These are phyloP conservation scores for Conticribra guillardii DNA, from an alignment of 108 stramenopile genomes.

Conservation along the genomic window DNA sequence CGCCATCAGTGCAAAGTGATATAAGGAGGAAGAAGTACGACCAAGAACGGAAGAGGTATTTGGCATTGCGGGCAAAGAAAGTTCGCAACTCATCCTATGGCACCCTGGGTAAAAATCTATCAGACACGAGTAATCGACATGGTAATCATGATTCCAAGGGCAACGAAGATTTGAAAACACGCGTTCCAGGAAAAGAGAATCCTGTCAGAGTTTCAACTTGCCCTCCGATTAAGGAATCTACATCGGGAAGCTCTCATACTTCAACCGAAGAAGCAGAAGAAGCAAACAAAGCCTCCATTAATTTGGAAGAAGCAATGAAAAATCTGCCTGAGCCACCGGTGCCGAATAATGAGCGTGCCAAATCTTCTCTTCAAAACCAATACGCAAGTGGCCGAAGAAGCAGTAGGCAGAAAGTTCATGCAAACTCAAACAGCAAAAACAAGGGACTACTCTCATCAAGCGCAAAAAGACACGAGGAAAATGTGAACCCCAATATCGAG, in stretches of 20 bases:
- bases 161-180: background rate
- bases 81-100: slow-evolving; percentile 49
- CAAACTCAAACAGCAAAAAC: background rate
- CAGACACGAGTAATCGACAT: too few species aligned
- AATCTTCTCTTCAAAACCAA: too few species aligned
- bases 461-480: slow-evolving; percentile 12
- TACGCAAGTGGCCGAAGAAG: background rate
- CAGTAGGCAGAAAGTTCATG: slow-evolving; percentile 4
- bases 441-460: background rate
- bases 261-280: slow-evolving; percentile 15
- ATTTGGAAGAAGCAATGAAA: slow-evolving; percentile 1
- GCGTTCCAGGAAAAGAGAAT: background rate
- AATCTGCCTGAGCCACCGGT: background rate
- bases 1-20: slow-evolving; percentile 67
- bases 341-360: too few species aligned
- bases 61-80: slow-evolving; percentile 68
- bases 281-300: background rate
- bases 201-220: slow-evolving; percentile 20
- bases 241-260: slow-evolving; percentile 29
- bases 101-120: background rate
- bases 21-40: slow-evolving; percentile 73
- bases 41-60: slow-evolving; percentile 59
- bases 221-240: slow-evolving; percentile 46
- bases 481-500: slow-evolving; percentile 23
- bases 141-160: too few species aligned